Evolutionary conservation across 495 filamentous ascomycete species (phyloP).

Genomic region (Penicillium alfredii): DNA sequence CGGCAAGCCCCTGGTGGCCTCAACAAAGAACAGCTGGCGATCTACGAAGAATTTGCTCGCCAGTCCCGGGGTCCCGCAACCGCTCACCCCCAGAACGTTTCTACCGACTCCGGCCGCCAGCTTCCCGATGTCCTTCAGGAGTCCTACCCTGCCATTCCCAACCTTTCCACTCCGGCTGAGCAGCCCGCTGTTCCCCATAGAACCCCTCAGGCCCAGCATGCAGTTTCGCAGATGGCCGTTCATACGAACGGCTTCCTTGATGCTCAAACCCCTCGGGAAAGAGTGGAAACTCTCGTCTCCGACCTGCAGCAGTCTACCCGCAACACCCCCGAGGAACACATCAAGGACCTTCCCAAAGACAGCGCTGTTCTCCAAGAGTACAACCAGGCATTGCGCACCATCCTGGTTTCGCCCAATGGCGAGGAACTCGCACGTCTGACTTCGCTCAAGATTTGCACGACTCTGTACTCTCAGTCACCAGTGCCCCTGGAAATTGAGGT

Average conservation of each 20-base stretch:
- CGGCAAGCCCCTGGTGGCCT: constrained; percentile 73
- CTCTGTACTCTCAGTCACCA: constrained; percentile 56
- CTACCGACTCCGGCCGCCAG: constrained; percentile 55
- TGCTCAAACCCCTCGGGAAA: constrained; percentile 52
- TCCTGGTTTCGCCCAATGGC: constrained; percentile 46
- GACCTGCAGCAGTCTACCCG: constrained; percentile 62
- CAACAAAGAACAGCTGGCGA: constrained; percentile 85
- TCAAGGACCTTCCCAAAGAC: constrained; percentile 60
- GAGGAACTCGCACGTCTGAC: constrained; percentile 64
- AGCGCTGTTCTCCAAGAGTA: constrained; percentile 60
- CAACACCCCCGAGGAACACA: constrained; percentile 61
- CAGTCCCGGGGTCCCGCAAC: constrained; percentile 57
- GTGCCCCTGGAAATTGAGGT: constrained; percentile 71
- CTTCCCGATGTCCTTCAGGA: constrained; percentile 77
- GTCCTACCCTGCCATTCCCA: constrained; percentile 69
- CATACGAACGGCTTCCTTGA: constrained; percentile 62
- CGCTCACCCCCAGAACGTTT: constrained; percentile 49
- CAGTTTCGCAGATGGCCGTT: constrained; percentile 37
- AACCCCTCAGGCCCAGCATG: constrained; percentile 56
- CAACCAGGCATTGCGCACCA: constrained; percentile 46
- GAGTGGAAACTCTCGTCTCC: constrained; percentile 61
- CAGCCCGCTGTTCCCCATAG: constrained; percentile 69
- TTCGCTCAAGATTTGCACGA: constrained; percentile 63
- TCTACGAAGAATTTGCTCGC: constrained; percentile 92
- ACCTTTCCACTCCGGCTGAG: constrained; percentile 73